Conservation (phyloP, 768 basidiomycete genomes). For the Tulasnella sp. region DNA sequence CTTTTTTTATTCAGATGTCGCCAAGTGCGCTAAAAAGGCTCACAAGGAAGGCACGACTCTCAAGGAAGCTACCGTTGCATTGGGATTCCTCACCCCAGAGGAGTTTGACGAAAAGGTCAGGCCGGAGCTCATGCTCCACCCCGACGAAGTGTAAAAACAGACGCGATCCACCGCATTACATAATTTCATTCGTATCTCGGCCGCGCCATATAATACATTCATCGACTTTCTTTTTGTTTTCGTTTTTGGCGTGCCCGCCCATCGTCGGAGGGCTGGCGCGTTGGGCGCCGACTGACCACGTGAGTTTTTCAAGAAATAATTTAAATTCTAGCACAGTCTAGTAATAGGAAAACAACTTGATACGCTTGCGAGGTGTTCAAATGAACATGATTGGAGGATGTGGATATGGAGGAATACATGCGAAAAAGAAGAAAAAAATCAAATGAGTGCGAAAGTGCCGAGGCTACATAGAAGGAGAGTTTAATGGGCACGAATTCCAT, state of each 20-base stretch:
- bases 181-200: neutral
- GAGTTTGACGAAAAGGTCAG: conserved; percentile 94
- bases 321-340: too few relatives aligned
- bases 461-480: too few relatives aligned
- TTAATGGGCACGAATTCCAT: neutral
- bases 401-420: too few relatives aligned
- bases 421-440: too few relatives aligned
- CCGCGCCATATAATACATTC: neutral
- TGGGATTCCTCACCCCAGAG: conserved; percentile 80
- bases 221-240: too few relatives aligned
- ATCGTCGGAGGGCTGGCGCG: neutral
- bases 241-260: neutral
- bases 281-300: neutral
- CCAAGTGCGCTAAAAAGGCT: conserved; percentile 99
- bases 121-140: conserved; percentile 85
- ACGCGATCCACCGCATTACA: neutral
- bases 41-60: conserved; percentile 96
- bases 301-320: neutral
- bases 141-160: conserved; percentile 46
- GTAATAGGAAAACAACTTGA: too few relatives aligned
- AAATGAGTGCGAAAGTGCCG: too few relatives aligned
- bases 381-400: too few relatives aligned
- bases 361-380: too few relatives aligned
- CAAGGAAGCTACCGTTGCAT: conserved; percentile 87
- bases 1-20: conserved; percentile 63